phyloP scores from a whole-genome alignment of 345 rosid species.

The Aethionema arabicum region DNA sequence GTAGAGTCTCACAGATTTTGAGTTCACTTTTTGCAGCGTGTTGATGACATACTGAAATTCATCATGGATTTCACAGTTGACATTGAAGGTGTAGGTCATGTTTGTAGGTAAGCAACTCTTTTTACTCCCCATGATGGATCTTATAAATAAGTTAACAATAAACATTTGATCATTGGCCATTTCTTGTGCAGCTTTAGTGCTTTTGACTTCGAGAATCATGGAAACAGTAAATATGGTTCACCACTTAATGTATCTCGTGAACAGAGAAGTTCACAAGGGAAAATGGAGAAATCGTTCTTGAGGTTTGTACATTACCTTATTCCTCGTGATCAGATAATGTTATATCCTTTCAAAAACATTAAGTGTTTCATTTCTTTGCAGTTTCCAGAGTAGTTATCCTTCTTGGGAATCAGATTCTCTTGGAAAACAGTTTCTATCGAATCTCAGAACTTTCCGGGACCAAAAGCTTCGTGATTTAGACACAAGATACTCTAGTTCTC shows the following conservation, averaged over 20 bases:
- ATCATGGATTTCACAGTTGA: conserved; percentile 75
- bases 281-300: conserved; percentile 97
- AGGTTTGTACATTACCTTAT: conserved; percentile 48
- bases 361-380: conserved; percentile 41
- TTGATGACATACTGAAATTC: conserved; percentile 92
- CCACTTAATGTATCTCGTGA: conserved; percentile 49
- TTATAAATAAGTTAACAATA: conserved; percentile 1
- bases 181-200: conserved; percentile 66
- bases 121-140: neutral
- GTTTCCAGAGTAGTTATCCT: conserved; percentile 87
- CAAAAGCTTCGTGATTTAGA: conserved; percentile 58
- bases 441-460: conserved; percentile 78
- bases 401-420: conserved; percentile 80
- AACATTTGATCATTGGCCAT: conserved; percentile 3
- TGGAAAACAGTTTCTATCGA: conserved; percentile 78
- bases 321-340: conserved; percentile 9
- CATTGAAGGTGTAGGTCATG: conserved; percentile 96
- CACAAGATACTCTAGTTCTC: conserved; percentile 44
- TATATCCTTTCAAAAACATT: conserved; percentile 9
- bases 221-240: conserved; percentile 84
- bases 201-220: conserved; percentile 83
- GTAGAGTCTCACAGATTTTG: conserved; percentile 19
- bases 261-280: conserved; percentile 92
- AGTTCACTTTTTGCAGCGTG: conserved; percentile 62
- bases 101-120: conserved; percentile 65